Evolutionary conservation across 1,139 yeast genomes (phyloP).

Genomic region (Yamadazyma dushanensis): DNA sequence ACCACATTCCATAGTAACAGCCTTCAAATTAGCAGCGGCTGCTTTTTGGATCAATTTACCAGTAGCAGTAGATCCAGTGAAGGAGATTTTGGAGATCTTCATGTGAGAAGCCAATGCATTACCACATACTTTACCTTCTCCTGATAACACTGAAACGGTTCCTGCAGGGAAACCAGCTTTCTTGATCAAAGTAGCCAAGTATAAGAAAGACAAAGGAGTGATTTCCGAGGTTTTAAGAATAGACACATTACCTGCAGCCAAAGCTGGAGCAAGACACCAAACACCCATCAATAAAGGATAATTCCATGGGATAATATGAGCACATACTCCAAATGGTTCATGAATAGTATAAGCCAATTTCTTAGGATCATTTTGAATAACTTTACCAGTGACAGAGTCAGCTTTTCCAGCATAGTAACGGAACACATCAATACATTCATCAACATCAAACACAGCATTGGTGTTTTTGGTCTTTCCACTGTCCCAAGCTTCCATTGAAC

Average conservation of each 20-base stretch:
- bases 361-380: constrained; percentile 63
- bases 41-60: constrained; percentile 59
- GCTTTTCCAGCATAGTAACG: constrained; percentile 85
- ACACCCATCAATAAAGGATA: constrained; percentile 60
- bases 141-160: constrained; percentile 61
- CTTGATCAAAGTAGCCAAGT: constrained; percentile 51
- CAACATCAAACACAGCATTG: constrained; percentile 57
- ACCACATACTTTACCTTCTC: constrained; percentile 57
- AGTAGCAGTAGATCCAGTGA: constrained; percentile 64
- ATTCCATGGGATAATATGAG: constrained; percentile 72
- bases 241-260: constrained; percentile 69
- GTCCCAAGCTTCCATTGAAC: constrained; percentile 76
- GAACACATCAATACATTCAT: constrained; percentile 55
- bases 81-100: constrained; percentile 63
- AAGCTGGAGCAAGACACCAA: constrained; percentile 63
- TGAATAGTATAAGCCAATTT: constrained; percentile 77
- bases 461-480: constrained; percentile 69
- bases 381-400: constrained; percentile 72
- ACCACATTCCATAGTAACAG: constrained; percentile 88
- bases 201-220: constrained; percentile 62
- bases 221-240: constrained; percentile 67
- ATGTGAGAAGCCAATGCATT: constrained; percentile 56
- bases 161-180: constrained; percentile 77
- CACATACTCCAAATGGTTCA: constrained; percentile 83
- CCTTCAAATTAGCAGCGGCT: constrained; percentile 64